Evolutionary conservation across 306 rosid genomes (phyloP), one percentile per base, ranked within the genome.

Genomic region (Sicyos edulis): DNA sequence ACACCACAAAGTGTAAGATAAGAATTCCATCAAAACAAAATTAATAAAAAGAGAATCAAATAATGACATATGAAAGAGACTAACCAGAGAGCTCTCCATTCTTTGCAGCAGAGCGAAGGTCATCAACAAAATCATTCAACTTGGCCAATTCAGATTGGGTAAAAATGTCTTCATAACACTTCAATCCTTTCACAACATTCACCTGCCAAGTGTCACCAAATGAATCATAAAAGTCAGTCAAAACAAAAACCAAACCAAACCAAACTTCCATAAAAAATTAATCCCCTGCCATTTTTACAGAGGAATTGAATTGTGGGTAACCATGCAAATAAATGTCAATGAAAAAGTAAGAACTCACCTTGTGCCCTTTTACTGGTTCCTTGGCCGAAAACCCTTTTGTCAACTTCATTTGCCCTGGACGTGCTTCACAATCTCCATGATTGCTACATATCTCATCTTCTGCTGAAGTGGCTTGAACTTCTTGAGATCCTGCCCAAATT

Each of bases 361-460:
- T 89, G 56, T 89, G 99, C 74, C 95, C 96, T 77, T 88, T 95
- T 75, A 91, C 87, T 0, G 88, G 83, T 78, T 95, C 99, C 80
- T 95, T 95, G 58, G 99, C 97, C 26, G 95, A 74, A 83, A 95
- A 95, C 67, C 99, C 99, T 83, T 95, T 95, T 3, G 96, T 95
- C 82, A 91, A 82, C 77, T 89, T 91, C 77, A 95, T 84, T 74
- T 82, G 95, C 19, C 83, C 62, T 20, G 82, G 64, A 74, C 97
- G 96, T 64, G 90, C 95, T 73, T 84, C 99, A 50, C 99, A 95
- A 50, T 87, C 95, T 54, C 83, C 95, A 80, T 95, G 99, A 78
- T 95, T 84, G 45, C 81, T 73, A 64, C 97, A 95, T 76, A 95
- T 77, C 68, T 85, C 63, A 29, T 37, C 66, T 56, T 79, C 83